Evolutionary conservation across 2,329 filamentous ascomycete species (phyloP).

Genomic region (Penicillium sp.): DNA sequence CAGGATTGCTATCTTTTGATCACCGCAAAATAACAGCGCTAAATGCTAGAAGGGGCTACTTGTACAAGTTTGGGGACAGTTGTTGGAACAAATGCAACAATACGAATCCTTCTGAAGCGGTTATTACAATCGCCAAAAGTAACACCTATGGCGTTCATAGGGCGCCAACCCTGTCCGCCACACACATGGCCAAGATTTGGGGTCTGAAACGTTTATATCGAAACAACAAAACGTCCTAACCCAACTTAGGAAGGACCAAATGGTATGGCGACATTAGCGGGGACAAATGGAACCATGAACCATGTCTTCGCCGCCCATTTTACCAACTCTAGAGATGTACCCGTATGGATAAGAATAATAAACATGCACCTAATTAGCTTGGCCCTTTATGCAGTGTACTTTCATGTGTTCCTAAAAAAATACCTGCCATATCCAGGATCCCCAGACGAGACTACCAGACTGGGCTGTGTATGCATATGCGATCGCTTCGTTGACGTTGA

Average conservation of each 20-base stretch:
- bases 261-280: not conserved
- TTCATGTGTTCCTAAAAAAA: not conserved
- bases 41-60: not conserved
- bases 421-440: not conserved
- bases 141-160: not conserved
- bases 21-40: conserved; percentile 1
- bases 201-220: not conserved
- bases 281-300: conserved; percentile 10
- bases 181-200: not conserved
- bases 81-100: not conserved
- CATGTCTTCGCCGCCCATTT: conserved; percentile 1
- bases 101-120: not conserved
- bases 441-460: not conserved
- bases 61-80: not conserved
- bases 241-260: not conserved
- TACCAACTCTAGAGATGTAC: not conserved
- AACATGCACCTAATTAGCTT: not conserved
- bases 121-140: not conserved
- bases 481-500: not conserved
- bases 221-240: not conserved
- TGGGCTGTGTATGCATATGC: not conserved
- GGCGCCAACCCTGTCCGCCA: not conserved
- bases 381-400: not conserved
- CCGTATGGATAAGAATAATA: not conserved
- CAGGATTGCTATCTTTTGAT: not conserved